Conservation (phyloP, 2,329 filamentous ascomycete species). For the Fusarium nanum region DNA sequence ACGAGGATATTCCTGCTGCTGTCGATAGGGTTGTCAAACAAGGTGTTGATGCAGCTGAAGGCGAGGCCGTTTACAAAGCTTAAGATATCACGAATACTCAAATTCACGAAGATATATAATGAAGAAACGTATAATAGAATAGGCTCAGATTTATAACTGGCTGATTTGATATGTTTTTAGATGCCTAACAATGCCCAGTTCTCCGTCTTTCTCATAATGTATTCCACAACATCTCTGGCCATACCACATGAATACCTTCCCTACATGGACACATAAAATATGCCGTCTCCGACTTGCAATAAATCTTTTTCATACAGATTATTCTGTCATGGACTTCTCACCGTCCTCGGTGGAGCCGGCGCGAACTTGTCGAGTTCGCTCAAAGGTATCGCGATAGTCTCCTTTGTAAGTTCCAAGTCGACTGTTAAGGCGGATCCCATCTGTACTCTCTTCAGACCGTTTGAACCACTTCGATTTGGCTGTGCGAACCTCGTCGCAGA, state of each 20-base stretch:
- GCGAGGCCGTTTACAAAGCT: conserved; percentile 56
- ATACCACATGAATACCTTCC: neutral
- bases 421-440: conserved; percentile 45
- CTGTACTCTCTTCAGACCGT: conserved; percentile 11
- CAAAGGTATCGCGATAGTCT: conserved; percentile 41
- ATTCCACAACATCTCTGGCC: neutral
- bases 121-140: neutral
- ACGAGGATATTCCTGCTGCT: conserved; percentile 60
- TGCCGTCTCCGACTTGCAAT: neutral
- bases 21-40: conserved; percentile 63
- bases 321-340: conserved; percentile 1
- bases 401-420: conserved; percentile 38
- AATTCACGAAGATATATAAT: neutral
- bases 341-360: neutral
- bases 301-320: neutral
- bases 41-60: conserved; percentile 64
- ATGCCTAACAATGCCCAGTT: neutral
- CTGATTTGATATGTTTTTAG: neutral
- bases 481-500: conserved; percentile 45
- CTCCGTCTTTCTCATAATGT: neutral
- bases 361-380: conserved; percentile 24
- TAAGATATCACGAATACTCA: neutral
- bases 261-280: neutral
- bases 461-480: conserved; percentile 26
- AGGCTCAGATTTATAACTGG: neutral